Evolutionary conservation across 495 filamentous ascomycete species (phyloP).

Genomic region (Margaritispora aquatica): DNA sequence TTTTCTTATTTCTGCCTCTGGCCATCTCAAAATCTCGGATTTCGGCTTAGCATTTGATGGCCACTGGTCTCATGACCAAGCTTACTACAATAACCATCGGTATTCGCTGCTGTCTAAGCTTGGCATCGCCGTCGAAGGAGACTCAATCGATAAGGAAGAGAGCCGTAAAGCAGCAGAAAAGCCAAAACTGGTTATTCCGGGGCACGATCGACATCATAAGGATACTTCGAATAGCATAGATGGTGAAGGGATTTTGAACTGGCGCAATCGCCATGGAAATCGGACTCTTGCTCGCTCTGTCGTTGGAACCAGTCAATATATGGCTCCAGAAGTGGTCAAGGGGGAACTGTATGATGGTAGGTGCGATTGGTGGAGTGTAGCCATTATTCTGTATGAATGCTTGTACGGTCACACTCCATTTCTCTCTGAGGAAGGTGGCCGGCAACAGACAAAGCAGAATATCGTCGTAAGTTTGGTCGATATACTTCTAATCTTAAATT

Average conservation of each 20-base stretch:
- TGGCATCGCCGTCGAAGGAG: slow-evolving; percentile 68
- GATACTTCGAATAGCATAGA: slow-evolving; percentile 12
- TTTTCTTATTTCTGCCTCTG: slow-evolving; percentile 80
- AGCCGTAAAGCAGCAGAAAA: slow-evolving; percentile 35
- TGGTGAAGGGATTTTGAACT: slow-evolving; percentile 57
- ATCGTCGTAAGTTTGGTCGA: slow-evolving; percentile 55
- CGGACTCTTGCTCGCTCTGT: slow-evolving; percentile 73
- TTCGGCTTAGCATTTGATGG: slow-evolving; percentile 94
- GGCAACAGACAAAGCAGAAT: slow-evolving; percentile 71
- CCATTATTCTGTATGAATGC: slow-evolving; percentile 90
- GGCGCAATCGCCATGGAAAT: slow-evolving; percentile 70
- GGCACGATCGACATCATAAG: slow-evolving; percentile 44
- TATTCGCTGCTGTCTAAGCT: slow-evolving; percentile 69
- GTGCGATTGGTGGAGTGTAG: slow-evolving; percentile 96
- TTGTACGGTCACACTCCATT: slow-evolving; percentile 90
- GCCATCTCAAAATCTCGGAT: slow-evolving; percentile 91
- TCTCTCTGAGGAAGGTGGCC: slow-evolving; percentile 63
- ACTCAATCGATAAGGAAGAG: slow-evolving; percentile 59
- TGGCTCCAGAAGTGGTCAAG: slow-evolving; percentile 89
- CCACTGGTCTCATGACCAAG: slow-evolving; percentile 85
- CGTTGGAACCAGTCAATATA: slow-evolving; percentile 96
- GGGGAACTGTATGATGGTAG: slow-evolving; percentile 82
- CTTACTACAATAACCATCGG: slow-evolving; percentile 76
- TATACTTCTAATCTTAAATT: not conserved
- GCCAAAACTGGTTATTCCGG: no score